These are phyloP conservation scores for Adansonia gregorii DNA, from an alignment of 441 rosid species.

Conservation along the genomic window DNA sequence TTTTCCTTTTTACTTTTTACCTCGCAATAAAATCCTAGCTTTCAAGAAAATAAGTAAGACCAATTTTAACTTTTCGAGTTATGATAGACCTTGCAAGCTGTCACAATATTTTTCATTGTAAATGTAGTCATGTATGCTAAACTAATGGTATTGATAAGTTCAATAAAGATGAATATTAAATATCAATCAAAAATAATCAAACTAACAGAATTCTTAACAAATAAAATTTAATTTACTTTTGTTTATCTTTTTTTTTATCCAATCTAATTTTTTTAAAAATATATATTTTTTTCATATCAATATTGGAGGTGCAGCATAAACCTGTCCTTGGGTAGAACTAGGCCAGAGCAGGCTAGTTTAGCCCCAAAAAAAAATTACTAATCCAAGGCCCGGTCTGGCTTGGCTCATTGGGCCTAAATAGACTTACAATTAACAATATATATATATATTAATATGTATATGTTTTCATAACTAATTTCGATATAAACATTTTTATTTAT, in stretches of 20 bases:
- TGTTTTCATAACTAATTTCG: no score
- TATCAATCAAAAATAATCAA: neutral
- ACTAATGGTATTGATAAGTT: neutral
- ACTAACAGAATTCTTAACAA: neutral
- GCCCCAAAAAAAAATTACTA: no score
- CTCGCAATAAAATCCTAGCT: neutral
- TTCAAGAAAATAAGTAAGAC: neutral
- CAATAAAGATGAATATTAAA: neutral
- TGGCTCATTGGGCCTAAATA: no score
- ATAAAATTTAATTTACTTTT: neutral
- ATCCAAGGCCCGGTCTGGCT: no score
- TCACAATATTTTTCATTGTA: neutral
- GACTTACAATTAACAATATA: no score
- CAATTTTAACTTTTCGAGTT: neutral
- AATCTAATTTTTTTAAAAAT: neutral
- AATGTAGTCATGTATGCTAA: neutral
- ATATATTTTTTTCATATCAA: neutral
- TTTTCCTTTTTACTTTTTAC: neutral
- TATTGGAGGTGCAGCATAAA: neutral
- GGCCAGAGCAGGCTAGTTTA: no score
- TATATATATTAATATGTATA: no score
- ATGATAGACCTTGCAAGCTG: neutral
- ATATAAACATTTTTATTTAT: no score
- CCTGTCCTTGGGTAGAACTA: no score
- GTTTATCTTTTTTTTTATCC: neutral